Evolutionary conservation across 768 basidiomycete genomes (phyloP).

Genomic region (Macrolepiota albuminosa): DNA sequence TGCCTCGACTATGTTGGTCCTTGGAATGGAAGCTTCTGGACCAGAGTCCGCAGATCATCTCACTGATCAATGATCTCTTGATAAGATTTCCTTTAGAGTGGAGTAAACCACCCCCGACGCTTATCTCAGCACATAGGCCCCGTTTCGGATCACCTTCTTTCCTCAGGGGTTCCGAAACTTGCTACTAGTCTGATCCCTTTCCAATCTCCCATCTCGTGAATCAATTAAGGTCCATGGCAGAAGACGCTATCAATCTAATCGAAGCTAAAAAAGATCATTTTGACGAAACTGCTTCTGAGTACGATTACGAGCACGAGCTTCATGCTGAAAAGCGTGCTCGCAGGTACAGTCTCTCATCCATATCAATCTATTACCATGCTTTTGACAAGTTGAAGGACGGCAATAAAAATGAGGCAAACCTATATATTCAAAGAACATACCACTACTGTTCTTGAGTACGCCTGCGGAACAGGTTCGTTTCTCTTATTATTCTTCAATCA

Average conservation of each 20-base stretch:
- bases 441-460: slow-evolving; percentile 67
- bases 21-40: too few relatives aligned
- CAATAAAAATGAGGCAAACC: slow-evolving; percentile 29
- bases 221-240: neutral
- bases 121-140: too few relatives aligned
- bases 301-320: slow-evolving; percentile 9
- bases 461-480: slow-evolving; percentile 58
- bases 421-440: slow-evolving; percentile 49
- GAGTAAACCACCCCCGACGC: neutral
- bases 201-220: neutral
- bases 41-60: neutral
- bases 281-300: slow-evolving; percentile 12
- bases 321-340: slow-evolving; percentile 12
- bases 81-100: neutral
- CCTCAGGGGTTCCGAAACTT: too few relatives aligned
- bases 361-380: neutral
- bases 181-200: neutral
- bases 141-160: too few relatives aligned
- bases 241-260: neutral
- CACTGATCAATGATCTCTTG: neutral
- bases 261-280: slow-evolving; percentile 17
- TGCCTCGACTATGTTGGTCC: too few relatives aligned
- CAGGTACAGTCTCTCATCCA: slow-evolving; percentile 9
- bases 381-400: slow-evolving; percentile 22
- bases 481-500: neutral